Conservation (phyloP, 345 rosid genomes). For the Moricandia arvensis region DNA sequence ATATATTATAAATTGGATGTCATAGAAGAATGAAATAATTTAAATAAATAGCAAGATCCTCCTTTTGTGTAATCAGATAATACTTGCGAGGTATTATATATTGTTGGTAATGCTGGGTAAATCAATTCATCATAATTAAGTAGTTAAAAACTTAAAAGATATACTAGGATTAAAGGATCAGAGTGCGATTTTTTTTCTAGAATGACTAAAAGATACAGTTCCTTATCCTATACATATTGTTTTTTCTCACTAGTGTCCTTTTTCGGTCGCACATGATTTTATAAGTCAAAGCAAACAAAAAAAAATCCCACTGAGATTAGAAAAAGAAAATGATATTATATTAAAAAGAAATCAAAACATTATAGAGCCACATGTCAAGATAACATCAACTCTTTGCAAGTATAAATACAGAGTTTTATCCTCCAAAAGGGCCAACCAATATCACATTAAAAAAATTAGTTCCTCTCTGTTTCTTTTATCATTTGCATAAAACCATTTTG, state of each 20-base stretch:
- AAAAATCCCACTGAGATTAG: background rate
- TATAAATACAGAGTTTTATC: constrained; percentile 25
- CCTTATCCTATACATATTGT: background rate
- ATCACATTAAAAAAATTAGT: constrained; percentile 6
- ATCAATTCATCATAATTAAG: background rate
- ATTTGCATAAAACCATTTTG: constrained; percentile 11
- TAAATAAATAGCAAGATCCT: too few relatives aligned
- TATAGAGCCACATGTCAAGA: constrained; percentile 1
- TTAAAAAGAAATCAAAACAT: background rate
- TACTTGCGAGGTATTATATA: too few relatives aligned
- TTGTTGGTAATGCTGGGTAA: too few relatives aligned
- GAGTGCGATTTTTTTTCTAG: background rate
- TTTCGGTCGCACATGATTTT: background rate
- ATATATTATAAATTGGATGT: too few relatives aligned
- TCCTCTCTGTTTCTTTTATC: constrained; percentile 12
- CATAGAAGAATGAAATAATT: too few relatives aligned
- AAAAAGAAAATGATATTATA: background rate
- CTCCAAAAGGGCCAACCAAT: constrained; percentile 30
- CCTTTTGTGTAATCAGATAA: too few relatives aligned
- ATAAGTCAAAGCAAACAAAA: constrained; percentile 18
- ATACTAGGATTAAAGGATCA: background rate
- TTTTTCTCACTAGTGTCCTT: background rate
- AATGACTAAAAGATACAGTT: background rate
- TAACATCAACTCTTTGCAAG: background rate
- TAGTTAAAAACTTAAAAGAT: background rate